phyloP scores from a whole-genome alignment of 495 filamentous ascomycete genomes.

The Aspergillus conjunctus region DNA sequence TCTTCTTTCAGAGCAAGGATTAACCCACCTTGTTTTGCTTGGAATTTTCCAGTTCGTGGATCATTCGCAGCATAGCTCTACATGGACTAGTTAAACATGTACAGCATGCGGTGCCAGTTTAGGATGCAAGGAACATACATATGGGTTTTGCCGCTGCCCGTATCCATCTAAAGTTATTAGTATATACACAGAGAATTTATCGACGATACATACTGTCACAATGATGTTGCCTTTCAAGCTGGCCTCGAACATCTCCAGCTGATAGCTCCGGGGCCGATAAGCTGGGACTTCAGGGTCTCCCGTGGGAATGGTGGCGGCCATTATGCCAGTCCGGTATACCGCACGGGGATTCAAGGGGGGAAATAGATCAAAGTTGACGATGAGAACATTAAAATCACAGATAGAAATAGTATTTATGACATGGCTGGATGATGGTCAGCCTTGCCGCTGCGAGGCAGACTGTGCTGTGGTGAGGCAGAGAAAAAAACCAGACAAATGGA shows the following conservation, averaged over 20 bases:
- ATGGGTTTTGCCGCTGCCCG: constrained; percentile 89
- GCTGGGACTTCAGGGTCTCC: constrained; percentile 16
- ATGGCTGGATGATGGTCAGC: too few species aligned
- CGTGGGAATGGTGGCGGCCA: constrained; percentile 7
- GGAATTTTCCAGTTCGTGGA: constrained; percentile 67
- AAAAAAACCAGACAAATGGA: too few species aligned
- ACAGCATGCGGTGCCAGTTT: neutral
- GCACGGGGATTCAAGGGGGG: too few species aligned
- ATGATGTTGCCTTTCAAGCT: constrained; percentile 81
- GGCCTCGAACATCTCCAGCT: constrained; percentile 87
- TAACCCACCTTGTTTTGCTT: constrained; percentile 58
- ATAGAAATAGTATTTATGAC: too few species aligned
- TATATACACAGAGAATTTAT: neutral
- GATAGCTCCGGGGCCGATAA: constrained; percentile 68
- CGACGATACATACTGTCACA: constrained; percentile 62
- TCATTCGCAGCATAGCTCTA: constrained; percentile 75
- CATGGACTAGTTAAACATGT: constrained; percentile 6
- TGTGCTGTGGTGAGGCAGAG: too few species aligned
- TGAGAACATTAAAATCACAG: too few species aligned
- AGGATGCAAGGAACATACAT: constrained; percentile 58
- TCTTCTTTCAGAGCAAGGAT: neutral
- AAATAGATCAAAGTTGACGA: too few species aligned
- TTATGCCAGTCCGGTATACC: neutral
- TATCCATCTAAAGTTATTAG: constrained; percentile 71
- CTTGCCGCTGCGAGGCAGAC: too few species aligned